phyloP scores from a whole-genome alignment of 1,284 basidiomycete genomes.

The Anthracocystis panici-leucophaei region DNA sequence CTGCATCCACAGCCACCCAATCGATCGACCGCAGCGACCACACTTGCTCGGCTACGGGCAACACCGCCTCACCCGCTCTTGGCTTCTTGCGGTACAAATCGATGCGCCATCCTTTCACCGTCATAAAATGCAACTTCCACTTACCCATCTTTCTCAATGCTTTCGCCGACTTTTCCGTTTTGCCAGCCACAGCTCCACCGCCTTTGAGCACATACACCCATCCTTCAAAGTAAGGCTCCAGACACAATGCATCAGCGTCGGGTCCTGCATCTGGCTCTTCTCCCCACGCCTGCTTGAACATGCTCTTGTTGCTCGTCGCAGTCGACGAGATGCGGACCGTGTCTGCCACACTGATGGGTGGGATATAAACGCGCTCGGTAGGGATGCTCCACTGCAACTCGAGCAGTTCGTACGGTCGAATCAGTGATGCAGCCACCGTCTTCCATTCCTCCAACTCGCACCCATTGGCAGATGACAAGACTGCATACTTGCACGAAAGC shows the following conservation, averaged over 20 bases:
- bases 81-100: conserved; percentile 52
- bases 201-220: conserved; percentile 60
- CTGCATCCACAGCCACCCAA: conserved; percentile 37
- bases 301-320: not conserved
- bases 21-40: conserved; percentile 35
- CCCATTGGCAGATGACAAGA: conserved; percentile 54
- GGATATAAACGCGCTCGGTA: conserved; percentile 49
- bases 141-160: conserved; percentile 26
- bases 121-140: conserved; percentile 61
- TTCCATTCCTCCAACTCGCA: conserved; percentile 57
- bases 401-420: conserved; percentile 58
- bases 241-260: conserved; percentile 16
- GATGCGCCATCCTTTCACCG: conserved; percentile 49
- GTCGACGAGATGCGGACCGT: conserved; percentile 6
- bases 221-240: conserved; percentile 57
- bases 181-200: conserved; percentile 20
- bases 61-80: conserved; percentile 21
- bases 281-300: conserved; percentile 7
- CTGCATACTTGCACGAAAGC: conserved; percentile 37
- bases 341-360: conserved; percentile 20
- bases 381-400: conserved; percentile 54
- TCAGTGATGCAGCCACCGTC: conserved; percentile 43
- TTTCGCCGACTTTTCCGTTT: conserved; percentile 10
- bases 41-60: conserved; percentile 24
- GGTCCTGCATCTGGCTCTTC: conserved; percentile 18